Percentiles rank a stretch among this genome's conserved stretches.
These are phyloP conservation scores for Microdochium nivale DNA, from an alignment of 2,329 filamentous ascomycete species.

Conservation along the genomic window DNA sequence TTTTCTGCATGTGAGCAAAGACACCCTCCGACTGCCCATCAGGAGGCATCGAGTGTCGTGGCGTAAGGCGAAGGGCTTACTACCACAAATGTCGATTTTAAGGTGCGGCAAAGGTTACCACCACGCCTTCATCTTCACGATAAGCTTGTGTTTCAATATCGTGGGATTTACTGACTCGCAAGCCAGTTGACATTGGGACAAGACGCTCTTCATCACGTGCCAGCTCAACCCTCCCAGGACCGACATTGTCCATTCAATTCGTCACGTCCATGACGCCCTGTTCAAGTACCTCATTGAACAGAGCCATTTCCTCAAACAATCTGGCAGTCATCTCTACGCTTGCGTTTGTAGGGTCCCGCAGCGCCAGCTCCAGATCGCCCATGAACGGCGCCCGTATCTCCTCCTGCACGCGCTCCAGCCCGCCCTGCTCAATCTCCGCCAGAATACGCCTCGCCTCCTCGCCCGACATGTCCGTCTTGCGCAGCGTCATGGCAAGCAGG, in stretches of 20 bases:
- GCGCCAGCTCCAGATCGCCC: conserved; percentile 25
- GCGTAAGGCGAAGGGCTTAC: too few relatives aligned
- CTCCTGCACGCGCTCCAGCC: conserved; percentile 8
- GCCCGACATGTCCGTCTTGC: conserved; percentile 19
- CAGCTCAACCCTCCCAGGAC: too few relatives aligned
- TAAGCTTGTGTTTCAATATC: too few relatives aligned
- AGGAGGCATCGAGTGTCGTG: too few relatives aligned
- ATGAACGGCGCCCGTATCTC: conserved; percentile 26
- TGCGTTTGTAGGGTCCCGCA: conserved; percentile 22
- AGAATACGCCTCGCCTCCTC: conserved; percentile 20
- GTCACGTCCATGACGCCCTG: neutral
- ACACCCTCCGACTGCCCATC: too few relatives aligned
- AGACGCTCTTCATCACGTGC: too few relatives aligned
- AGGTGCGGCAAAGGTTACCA: too few relatives aligned
- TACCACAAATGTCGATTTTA: too few relatives aligned
- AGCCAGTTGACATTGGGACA: too few relatives aligned
- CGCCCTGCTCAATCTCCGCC: conserved; percentile 16
- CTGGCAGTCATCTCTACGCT: conserved; percentile 22
- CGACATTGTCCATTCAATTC: neutral
- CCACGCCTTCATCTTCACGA: too few relatives aligned
- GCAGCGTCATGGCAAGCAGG: conserved; percentile 25
- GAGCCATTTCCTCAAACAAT: conserved; percentile 22
- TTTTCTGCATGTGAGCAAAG: too few relatives aligned
- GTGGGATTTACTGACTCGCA: too few relatives aligned
- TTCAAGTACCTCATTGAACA: conserved; percentile 18